Evolutionary conservation across 148 eudicot genomes (phyloP), one percentile per base, ranked within the genome.

Genomic region (Pharnaceum exiguum): DNA sequence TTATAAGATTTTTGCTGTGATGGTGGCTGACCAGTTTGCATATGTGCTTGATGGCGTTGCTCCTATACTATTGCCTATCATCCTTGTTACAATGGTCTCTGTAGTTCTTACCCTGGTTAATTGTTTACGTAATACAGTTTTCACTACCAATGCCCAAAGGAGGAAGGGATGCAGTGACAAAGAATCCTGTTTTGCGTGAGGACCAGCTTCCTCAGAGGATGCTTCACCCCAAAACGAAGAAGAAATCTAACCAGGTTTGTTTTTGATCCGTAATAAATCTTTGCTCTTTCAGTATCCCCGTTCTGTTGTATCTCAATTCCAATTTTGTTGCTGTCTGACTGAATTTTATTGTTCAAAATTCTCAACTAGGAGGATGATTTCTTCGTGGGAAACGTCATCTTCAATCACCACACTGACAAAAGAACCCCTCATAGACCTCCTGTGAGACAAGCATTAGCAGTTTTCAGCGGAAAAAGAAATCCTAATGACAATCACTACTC

Each of bases 131-230:
- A 1, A 1, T 78, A 72, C 86, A 91, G 96, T 91, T 82, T 71
- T 88, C 96, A 9, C 63, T 88, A 62, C 96, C 98, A 60, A 66
- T 83, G 48, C 98, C 98, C 17, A 86, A 85, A 85, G 90, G 95
- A 27, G 98, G 98, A 62, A 77, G 98, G 62, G 88, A 81, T 65
- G 84, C 82, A 18, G 63, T 88, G 36, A 44, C 96, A 0, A 91
- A 91, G 77, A 91, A 91, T 71, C 98, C 98, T 16, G 59, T 91
- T 45, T 51, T 91, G 71, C 89, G 96, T 9, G 98, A 91, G 68
- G 98, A 91, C 69, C 96, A 91, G 67, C 77, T 91, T 40, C 90
- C 96, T 2, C 77, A 79, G 51, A 85, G 81, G 75, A 68, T 59
- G 40, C 81, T 85, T 31, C 69, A 85, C 65, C 91, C 86, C 5